Percentiles rank a stretch among this genome's conserved stretches.
These are phyloP conservation scores for Cladosporium colombiae DNA, from an alignment of 2,329 filamentous ascomycete species.

Conservation along the genomic window DNA sequence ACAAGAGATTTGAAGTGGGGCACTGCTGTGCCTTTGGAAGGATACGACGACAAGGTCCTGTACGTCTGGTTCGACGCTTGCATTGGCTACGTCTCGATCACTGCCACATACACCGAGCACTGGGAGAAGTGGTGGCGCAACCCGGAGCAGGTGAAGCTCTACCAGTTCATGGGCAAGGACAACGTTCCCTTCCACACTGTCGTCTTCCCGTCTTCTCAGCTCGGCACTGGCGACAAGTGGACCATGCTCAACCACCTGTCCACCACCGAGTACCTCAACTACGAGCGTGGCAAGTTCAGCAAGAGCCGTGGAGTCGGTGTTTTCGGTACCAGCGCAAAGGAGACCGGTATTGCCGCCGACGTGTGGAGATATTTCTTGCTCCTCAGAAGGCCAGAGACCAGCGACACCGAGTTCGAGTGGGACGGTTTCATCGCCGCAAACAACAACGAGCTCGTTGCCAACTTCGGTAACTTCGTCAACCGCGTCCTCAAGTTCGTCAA, in stretches of 20 bases:
- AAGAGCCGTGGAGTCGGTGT: conserved; percentile 89
- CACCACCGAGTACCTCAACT: conserved; percentile 87
- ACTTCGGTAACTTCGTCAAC: conserved; percentile 63
- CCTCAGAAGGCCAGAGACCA: conserved; percentile 78
- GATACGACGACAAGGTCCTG: conserved; percentile 75
- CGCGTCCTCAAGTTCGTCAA: conserved; percentile 68
- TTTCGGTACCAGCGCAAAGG: conserved; percentile 84
- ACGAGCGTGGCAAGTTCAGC: conserved; percentile 87
- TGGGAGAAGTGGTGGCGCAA: conserved; percentile 97
- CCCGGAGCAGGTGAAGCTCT: conserved; percentile 81
- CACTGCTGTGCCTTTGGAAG: conserved; percentile 59
- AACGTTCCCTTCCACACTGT: conserved; percentile 87
- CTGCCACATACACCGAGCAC: conserved; percentile 80
- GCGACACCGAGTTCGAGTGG: conserved; percentile 91
- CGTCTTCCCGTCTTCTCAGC: conserved; percentile 84
- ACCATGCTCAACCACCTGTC: conserved; percentile 86
- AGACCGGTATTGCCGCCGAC: conserved; percentile 79
- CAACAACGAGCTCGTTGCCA: conserved; percentile 84
- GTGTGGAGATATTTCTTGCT: conserved; percentile 95
- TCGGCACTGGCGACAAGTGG: conserved; percentile 84
- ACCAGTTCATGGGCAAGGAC: conserved; percentile 95
- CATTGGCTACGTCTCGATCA: conserved; percentile 95
- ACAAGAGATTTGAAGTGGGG: conserved; percentile 94
- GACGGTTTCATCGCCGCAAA: conserved; percentile 77
- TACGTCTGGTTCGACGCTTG: conserved; percentile 94